A percentile compares a stretch with the other conserved stretches of the same genome.
Evolutionary conservation across 2,329 filamentous ascomycete species (phyloP).

Genomic region (Epichloe aotearoae): DNA sequence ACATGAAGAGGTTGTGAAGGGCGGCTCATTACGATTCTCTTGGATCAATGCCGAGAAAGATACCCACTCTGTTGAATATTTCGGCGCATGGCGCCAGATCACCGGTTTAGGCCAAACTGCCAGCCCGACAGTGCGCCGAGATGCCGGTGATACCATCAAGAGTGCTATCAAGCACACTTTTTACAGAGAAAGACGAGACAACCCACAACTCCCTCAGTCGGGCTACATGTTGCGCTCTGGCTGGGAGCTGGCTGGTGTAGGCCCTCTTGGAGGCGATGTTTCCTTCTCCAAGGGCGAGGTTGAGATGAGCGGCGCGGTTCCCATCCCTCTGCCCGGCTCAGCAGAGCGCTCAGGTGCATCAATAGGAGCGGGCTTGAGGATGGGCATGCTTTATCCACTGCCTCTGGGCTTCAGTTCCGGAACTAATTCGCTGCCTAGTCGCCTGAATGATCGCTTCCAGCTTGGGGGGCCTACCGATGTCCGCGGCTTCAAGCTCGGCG

Average conservation of each 20-base stretch:
- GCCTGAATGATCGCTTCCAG: slow-evolving; percentile 88
- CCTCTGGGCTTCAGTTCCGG: slow-evolving; percentile 43
- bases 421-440: slow-evolving; percentile 49
- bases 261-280: slow-evolving; percentile 74
- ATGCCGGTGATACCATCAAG: slow-evolving; percentile 86
- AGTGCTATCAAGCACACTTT: slow-evolving; percentile 76
- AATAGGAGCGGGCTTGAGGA: slow-evolving; percentile 67
- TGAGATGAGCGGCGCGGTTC: slow-evolving; percentile 64
- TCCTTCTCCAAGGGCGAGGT: slow-evolving; percentile 89
- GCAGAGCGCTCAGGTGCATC: slow-evolving; percentile 62
- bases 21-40: slow-evolving; percentile 60
- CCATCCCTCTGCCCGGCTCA: slow-evolving; percentile 58
- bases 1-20: slow-evolving; percentile 79
- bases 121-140: slow-evolving; percentile 66
- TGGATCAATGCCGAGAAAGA: slow-evolving; percentile 56
- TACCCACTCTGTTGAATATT: slow-evolving; percentile 68
- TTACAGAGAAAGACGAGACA: slow-evolving; percentile 67
- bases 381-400: slow-evolving; percentile 74
- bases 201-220: slow-evolving; percentile 67
- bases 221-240: slow-evolving; percentile 71
- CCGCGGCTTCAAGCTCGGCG: slow-evolving; percentile 80
- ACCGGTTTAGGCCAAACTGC: slow-evolving; percentile 65
- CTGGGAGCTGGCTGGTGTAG: slow-evolving; percentile 77
- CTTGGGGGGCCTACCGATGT: slow-evolving; percentile 96
- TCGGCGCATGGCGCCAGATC: slow-evolving; percentile 74